Evolutionary conservation across 2,329 filamentous ascomycete genomes (phyloP), one percentile per base, ranked within the genome.

Genomic region (Nemania sp.): DNA sequence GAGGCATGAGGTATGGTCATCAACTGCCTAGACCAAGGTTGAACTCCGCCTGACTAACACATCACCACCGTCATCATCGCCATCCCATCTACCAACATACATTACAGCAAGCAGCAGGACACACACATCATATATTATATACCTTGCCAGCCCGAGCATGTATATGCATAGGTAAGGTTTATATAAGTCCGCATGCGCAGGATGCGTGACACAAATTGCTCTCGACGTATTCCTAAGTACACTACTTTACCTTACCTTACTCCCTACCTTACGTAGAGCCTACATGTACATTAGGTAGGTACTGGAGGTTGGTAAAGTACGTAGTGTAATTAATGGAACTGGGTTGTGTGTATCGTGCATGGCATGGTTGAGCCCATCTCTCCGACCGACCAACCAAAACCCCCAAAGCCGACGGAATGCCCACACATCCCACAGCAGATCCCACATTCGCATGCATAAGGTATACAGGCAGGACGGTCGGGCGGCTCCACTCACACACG

Each of bases 351-450:
- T 29, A 29, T 29, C 25, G 25, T 29, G 25, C 35, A 39, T 13
- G 34, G 42, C 47, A 54, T 54, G 49, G 55, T 54, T 57, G 55
- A 63, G 49, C 40, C 58, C 58, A 50, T 52, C 51, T 17, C 52
- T 48, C 50, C 21, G 46, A 49, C 54, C 54, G 54, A 53, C 48
- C 52, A 25, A 40, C 39, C 39, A 53, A 55, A 45, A 49, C 37
- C 58, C 37, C 34, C 55, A 57, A 47, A 46, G 46, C 57, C 53
- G 46, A 54, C 52, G 57, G 61, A 29, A 29, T 7, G 32, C 54
- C 57, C 60, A 59, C 65, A 65, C 65, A 62, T 59, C 57, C 48
- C 57, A 58, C 57, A 59, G 54, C 55, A 62, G 57, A 62, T 59
- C 57, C 48, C 57, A 58, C 57, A 59, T 57, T 55, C 59, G 57